Evolutionary conservation across 257 asterid genomes (phyloP).

Genomic region (Lycium barbarum): DNA sequence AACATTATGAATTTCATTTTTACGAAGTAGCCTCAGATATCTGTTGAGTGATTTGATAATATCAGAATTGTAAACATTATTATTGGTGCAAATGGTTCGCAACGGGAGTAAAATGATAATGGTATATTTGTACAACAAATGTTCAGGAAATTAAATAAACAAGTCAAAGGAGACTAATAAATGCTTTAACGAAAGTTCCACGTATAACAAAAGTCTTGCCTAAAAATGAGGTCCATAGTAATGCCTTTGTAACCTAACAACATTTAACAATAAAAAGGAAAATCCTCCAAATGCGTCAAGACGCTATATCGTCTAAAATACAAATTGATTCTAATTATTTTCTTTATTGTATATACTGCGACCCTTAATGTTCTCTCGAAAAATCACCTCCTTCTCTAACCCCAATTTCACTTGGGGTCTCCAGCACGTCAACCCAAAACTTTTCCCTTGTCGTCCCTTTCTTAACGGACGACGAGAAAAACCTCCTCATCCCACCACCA

Average conservation of each 20-base stretch:
- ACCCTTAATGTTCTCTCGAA: slow-evolving; percentile 37
- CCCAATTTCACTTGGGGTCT: slow-evolving; percentile 15
- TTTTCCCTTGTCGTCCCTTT: slow-evolving; percentile 55
- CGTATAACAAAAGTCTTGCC: slow-evolving; percentile 16
- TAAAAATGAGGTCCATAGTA: not conserved
- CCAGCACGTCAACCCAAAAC: slow-evolving; percentile 33
- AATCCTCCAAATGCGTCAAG: not conserved
- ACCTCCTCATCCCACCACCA: not conserved
- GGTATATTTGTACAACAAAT: not conserved
- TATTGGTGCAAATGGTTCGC: too few species aligned
- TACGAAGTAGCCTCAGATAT: too few species aligned
- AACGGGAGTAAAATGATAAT: too few species aligned
- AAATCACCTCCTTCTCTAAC: slow-evolving; percentile 28
- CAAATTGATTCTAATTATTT: not conserved
- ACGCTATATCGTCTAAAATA: not conserved
- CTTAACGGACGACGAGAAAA: slow-evolving; percentile 50
- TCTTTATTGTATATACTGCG: slow-evolving; percentile 37
- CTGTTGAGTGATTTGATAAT: too few species aligned
- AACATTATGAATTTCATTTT: too few species aligned
- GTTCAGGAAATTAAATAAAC: not conserved
- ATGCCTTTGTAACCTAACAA: not conserved
- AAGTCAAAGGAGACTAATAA: not conserved
- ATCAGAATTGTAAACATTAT: too few species aligned
- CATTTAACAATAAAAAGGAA: not conserved
- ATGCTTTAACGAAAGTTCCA: not conserved